Evolutionary conservation across 345 rosid species (phyloP).

Genomic region (Gossypium australe): DNA sequence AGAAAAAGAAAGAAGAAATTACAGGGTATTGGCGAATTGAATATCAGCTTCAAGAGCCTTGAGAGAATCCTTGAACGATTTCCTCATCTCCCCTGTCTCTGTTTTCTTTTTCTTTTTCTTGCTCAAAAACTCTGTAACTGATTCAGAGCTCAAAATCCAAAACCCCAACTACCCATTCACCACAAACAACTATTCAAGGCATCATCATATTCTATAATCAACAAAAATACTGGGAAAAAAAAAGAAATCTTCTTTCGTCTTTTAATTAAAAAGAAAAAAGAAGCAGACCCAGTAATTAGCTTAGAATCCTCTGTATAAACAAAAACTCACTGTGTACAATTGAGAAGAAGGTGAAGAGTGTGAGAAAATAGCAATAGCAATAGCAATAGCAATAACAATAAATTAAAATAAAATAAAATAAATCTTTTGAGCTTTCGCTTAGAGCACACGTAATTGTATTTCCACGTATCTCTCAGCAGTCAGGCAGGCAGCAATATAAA

Average conservation of each 20-base stretch:
- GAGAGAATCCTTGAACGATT: constrained; percentile 90
- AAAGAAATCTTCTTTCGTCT: neutral
- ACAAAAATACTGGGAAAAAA: neutral
- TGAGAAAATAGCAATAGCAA: constrained; percentile 8
- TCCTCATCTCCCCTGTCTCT: constrained; percentile 50
- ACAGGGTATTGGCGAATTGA: constrained; percentile 95
- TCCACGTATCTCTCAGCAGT: neutral
- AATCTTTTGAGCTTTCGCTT: constrained; percentile 44
- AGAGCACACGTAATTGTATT: constrained; percentile 60
- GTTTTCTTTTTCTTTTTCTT: neutral
- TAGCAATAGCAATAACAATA: neutral
- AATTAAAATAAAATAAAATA: neutral
- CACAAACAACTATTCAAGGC: neutral
- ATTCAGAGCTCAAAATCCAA: constrained; percentile 14
- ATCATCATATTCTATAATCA: constrained; percentile 8
- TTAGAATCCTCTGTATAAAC: neutral
- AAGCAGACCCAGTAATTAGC: neutral
- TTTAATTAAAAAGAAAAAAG: neutral
- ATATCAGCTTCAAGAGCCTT: constrained; percentile 99
- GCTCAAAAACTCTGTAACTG: constrained; percentile 11
- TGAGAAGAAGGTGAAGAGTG: constrained; percentile 13
- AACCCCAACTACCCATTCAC: constrained; percentile 17
- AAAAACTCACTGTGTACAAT: neutral
- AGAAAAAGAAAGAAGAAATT: constrained; percentile 23
- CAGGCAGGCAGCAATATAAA: neutral